phyloP scores from a whole-genome alignment of 345 rosid species.

The Geranium brycei region DNA sequence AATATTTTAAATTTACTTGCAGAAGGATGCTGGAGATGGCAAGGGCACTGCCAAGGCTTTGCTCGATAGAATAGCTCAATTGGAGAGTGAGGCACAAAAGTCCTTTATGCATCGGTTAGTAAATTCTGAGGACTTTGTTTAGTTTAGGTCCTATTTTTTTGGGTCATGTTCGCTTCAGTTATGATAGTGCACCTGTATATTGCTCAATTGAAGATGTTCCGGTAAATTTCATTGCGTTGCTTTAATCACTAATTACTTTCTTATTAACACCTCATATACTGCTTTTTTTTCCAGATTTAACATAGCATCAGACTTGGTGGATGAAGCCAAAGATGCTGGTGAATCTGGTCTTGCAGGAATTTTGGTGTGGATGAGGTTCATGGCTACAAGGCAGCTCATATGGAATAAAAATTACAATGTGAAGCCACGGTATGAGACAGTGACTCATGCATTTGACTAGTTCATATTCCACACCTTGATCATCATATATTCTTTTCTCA shows the following conservation, averaged over 20 bases:
- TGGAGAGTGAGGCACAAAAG: slow-evolving; percentile 94
- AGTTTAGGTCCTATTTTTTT: not conserved
- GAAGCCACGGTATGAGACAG: slow-evolving; percentile 73
- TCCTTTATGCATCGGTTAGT: slow-evolving; percentile 97
- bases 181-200: not conserved
- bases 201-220: not conserved
- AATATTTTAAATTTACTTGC: slow-evolving; percentile 13
- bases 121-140: slow-evolving; percentile 7
- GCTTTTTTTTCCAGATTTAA: slow-evolving; percentile 48
- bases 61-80: slow-evolving; percentile 57
- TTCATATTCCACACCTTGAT: no score
- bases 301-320: slow-evolving; percentile 80
- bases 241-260: no score
- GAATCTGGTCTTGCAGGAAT: slow-evolving; percentile 75
- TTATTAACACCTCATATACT: no score
- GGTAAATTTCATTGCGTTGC: not conserved
- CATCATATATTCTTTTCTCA: no score
- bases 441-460: slow-evolving; percentile 1
- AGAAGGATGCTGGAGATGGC: slow-evolving; percentile 68
- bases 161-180: not conserved
- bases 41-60: slow-evolving; percentile 66
- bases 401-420: slow-evolving; percentile 99
- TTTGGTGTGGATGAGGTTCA: slow-evolving; percentile 98
- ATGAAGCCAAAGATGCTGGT: slow-evolving; percentile 66
- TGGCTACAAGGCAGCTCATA: slow-evolving; percentile 96